These are phyloP conservation scores for Dendrocalamus latiflorus DNA, from an alignment of 202 grass and related monocot genomes.

Conservation along the genomic window DNA sequence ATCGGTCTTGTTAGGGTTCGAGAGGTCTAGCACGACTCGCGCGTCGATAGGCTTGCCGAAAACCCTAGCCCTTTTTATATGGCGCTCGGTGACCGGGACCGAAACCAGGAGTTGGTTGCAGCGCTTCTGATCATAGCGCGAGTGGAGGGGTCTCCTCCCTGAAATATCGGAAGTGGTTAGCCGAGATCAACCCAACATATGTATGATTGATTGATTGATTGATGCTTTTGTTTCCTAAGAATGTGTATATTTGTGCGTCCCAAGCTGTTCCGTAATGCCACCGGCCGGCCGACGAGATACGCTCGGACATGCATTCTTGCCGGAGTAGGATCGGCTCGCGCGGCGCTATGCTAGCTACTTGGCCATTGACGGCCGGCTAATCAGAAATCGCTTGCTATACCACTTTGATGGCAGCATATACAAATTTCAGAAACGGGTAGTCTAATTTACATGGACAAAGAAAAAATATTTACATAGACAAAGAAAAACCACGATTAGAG, in stretches of 20 bases:
- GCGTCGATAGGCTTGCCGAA: no score
- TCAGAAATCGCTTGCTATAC: neutral
- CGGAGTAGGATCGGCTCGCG: neutral
- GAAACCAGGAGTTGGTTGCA: no score
- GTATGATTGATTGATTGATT: neutral
- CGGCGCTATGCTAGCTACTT: neutral
- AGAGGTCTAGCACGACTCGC: no score
- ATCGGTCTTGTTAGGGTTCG: no score
- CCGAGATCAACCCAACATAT: no score
- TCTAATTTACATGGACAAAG: neutral
- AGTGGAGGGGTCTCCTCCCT: no score
- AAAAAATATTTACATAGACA: neutral
- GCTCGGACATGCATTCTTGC: neutral
- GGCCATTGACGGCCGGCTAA: neutral
- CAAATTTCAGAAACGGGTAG: neutral
- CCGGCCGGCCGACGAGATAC: neutral
- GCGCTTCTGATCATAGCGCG: no score
- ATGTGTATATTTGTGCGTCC: neutral
- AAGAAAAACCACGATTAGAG: neutral
- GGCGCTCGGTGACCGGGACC: no score
- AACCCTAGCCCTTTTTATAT: no score
- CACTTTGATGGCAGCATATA: neutral
- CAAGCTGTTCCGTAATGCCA: neutral
- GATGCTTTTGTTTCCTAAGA: neutral
- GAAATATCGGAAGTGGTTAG: no score